Percentiles rank a stretch among this genome's conserved stretches.
These are phyloP conservation scores for Starmerella powellii DNA, from an alignment of 805 yeast genomes.

Conservation along the genomic window DNA sequence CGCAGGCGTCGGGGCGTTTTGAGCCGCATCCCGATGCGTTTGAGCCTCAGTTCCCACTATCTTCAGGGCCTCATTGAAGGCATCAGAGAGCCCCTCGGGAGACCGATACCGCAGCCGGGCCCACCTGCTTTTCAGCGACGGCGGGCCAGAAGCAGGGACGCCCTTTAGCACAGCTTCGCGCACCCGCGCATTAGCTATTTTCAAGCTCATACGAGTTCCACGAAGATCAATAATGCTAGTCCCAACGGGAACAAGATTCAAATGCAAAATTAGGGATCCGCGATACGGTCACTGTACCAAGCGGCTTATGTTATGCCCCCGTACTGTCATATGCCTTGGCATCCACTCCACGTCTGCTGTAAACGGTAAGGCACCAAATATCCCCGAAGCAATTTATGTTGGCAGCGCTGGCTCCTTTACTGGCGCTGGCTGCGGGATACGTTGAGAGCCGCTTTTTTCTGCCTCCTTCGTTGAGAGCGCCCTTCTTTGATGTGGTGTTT, in stretches of 20 bases:
- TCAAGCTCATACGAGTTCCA: conserved; percentile 13
- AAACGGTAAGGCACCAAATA: too few species aligned
- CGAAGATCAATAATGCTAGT: too few species aligned
- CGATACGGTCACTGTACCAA: too few species aligned
- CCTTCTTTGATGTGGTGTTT: conserved; percentile 2
- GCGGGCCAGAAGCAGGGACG: conserved; percentile 23
- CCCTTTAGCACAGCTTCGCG: conserved; percentile 25
- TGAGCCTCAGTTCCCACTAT: conserved; percentile 42
- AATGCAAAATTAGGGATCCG: too few species aligned
- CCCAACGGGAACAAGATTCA: too few species aligned
- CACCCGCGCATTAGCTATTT: conserved; percentile 20
- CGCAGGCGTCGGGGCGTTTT: conserved; percentile 21
- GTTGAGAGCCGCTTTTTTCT: conserved; percentile 8
- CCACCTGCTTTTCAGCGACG: conserved; percentile 21
- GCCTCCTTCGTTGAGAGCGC: conserved; percentile 5
- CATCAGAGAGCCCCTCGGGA: conserved; percentile 58
- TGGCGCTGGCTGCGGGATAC: not conserved
- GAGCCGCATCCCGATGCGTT: conserved; percentile 32
- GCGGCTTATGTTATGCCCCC: too few species aligned
- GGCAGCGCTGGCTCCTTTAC: not conserved
- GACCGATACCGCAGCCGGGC: conserved; percentile 40
- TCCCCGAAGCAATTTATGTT: too few species aligned
- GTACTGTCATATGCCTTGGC: too few species aligned
- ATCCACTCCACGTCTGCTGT: too few species aligned
- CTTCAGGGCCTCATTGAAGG: conserved; percentile 58